phyloP scores from a whole-genome alignment of 768 basidiomycete genomes.

The Panellus pusillus region DNA sequence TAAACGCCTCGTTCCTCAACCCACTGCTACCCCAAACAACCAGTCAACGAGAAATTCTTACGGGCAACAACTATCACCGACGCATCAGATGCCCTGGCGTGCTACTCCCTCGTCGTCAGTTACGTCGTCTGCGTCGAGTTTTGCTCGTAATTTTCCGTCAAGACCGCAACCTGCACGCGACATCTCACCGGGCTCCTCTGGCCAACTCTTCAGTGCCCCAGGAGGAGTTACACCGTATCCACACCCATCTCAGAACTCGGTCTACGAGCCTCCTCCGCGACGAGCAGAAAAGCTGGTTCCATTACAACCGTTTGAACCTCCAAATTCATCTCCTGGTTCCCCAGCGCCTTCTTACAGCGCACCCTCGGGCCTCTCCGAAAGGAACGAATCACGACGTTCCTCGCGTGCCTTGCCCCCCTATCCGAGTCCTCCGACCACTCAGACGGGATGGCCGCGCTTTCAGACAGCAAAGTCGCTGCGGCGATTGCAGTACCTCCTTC shows the following conservation, averaged over 20 bases:
- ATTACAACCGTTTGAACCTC: not conserved
- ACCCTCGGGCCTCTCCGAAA: not conserved
- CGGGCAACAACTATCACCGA: not conserved
- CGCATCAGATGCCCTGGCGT: not conserved
- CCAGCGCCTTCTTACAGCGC: conserved; percentile 1
- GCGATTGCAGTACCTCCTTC: conserved; percentile 10
- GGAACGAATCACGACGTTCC: not conserved
- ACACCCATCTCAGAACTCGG: not conserved
- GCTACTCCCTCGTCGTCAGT: not conserved
- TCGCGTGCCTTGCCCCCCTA: conserved; percentile 17
- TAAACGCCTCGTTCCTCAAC: conserved; percentile 6
- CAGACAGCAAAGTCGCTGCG: conserved; percentile 13
- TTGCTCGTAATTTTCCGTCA: not conserved
- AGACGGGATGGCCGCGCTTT: conserved; percentile 17
- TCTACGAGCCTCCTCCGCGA: conserved; percentile 3
- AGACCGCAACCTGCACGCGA: conserved; percentile 6
- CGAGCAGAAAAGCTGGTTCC: conserved; percentile 1
- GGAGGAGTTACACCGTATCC: conserved; percentile 3
- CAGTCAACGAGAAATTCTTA: not conserved
- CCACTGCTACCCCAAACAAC: not conserved
- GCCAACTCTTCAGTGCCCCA: not conserved
- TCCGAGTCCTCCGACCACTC: conserved; percentile 3
- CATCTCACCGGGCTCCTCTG: not conserved
- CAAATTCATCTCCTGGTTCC: not conserved
- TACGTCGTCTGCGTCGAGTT: conserved; percentile 1